These are phyloP conservation scores for Camellia japonica DNA, from an alignment of 148 eudicot species.

Conservation along the genomic window DNA sequence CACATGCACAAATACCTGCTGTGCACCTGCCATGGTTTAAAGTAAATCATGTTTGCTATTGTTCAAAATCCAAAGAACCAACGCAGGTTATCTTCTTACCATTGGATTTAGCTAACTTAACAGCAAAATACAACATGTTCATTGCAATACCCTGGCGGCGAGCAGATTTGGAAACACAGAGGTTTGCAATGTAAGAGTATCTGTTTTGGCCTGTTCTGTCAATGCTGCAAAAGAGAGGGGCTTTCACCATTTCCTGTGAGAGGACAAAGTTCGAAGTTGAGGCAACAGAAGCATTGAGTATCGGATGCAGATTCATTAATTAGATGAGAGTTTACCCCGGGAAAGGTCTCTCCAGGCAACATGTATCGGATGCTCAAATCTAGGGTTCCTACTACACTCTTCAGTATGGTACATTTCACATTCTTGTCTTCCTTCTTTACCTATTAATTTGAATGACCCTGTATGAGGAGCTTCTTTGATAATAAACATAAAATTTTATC, in stretches of 20 bases:
- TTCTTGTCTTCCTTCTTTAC: conserved; percentile 57
- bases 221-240: conserved; percentile 41
- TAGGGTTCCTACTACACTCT: conserved; percentile 78
- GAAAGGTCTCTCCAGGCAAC: conserved; percentile 67
- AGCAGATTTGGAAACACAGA: conserved; percentile 76
- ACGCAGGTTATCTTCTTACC: conserved; percentile 33
- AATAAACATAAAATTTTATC: no score
- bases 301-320: not conserved
- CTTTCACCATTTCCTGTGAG: conserved; percentile 50
- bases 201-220: conserved; percentile 27
- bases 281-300: not conserved
- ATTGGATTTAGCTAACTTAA: conserved; percentile 48
- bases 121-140: conserved; percentile 72
- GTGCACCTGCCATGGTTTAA: conserved; percentile 47
- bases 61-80: not conserved
- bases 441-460: conserved; percentile 23
- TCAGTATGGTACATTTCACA: conserved; percentile 39
- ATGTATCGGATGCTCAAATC: conserved; percentile 64
- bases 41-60: not conserved
- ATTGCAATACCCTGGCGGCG: conserved; percentile 75
- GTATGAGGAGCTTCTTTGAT: not conserved
- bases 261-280: not conserved
- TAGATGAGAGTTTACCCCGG: conserved; percentile 57
- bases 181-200: conserved; percentile 62
- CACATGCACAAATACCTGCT: conserved; percentile 70